phyloP scores from a whole-genome alignment of 352 stramenopile genomes.

The Globisporangium middletonii region DNA sequence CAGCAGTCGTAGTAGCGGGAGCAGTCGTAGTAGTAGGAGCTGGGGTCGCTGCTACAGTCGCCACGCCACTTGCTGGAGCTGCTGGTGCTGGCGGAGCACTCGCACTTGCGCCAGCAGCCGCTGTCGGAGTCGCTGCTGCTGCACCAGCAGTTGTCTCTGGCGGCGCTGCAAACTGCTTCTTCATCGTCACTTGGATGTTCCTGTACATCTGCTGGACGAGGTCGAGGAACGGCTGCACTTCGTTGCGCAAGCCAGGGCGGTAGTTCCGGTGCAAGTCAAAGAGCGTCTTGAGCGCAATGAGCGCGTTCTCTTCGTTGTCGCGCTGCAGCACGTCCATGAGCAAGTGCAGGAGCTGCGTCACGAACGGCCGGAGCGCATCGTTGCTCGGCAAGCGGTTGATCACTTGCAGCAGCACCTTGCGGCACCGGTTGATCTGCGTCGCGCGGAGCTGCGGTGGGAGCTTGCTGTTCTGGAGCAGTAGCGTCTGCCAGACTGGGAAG shows the following conservation, averaged over 20 bases:
- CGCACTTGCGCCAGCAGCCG: neutral
- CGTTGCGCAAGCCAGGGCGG: slow-evolving; percentile 78
- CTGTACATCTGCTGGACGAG: slow-evolving; percentile 90
- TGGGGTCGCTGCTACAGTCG: neutral
- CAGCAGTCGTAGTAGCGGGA: neutral
- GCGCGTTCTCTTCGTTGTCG: slow-evolving; percentile 97
- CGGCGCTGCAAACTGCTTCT: slow-evolving; percentile 77
- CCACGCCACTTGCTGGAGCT: neutral
- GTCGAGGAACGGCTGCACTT: slow-evolving; percentile 89
- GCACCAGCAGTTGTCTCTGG: slow-evolving; percentile 18
- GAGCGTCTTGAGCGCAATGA: slow-evolving; percentile 93
- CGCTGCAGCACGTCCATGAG: slow-evolving; percentile 91
- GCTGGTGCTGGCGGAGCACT: slow-evolving; percentile 9
- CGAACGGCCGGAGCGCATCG: slow-evolving; percentile 92
- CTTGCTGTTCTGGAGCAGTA: slow-evolving; percentile 84
- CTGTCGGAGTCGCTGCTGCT: neutral
- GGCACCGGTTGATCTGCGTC: slow-evolving; percentile 82
- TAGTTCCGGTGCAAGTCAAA: slow-evolving; percentile 98
- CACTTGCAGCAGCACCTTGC: slow-evolving; percentile 93
- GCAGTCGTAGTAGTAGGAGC: neutral
- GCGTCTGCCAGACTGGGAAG: slow-evolving; percentile 85
- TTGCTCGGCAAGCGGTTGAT: slow-evolving; percentile 94
- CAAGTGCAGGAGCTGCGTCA: slow-evolving; percentile 88
- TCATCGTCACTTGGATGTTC: slow-evolving; percentile 76
- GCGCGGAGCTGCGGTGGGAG: slow-evolving; percentile 68